A percentile compares a stretch with the other conserved stretches of the same genome.
phyloP scores from a whole-genome alignment of 2,329 filamentous ascomycete genomes.

The Pestalotiopsis sp. region DNA sequence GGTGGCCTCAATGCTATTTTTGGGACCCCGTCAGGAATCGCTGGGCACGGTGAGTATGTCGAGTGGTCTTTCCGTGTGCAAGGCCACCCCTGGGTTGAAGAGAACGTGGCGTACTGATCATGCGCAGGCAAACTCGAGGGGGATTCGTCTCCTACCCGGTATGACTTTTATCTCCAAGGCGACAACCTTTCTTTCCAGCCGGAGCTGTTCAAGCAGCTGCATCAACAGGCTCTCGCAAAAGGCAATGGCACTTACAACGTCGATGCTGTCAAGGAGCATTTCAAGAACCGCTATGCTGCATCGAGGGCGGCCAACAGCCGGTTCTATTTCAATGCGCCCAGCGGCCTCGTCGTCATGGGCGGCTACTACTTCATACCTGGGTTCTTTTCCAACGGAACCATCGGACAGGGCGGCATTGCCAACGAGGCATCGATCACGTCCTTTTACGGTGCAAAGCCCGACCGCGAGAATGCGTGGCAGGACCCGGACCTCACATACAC shows the following conservation, averaged over 20 bases:
- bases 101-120: background rate
- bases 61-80: background rate
- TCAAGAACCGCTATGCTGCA: conserved; percentile 19
- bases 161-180: conserved; percentile 21
- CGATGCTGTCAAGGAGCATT: conserved; percentile 19
- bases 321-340: conserved; percentile 22
- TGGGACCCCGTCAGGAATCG: conserved; percentile 18
- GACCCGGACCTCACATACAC: conserved; percentile 17
- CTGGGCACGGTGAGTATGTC: conserved; percentile 17
- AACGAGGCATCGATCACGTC: conserved; percentile 22
- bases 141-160: conserved; percentile 19
- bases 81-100: background rate
- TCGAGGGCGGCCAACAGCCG: conserved; percentile 18
- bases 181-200: conserved; percentile 26
- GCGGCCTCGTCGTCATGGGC: conserved; percentile 18
- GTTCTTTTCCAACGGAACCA: conserved; percentile 21
- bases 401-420: conserved; percentile 18
- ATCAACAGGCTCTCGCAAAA: conserved; percentile 19
- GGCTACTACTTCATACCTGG: conserved; percentile 20
- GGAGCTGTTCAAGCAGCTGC: conserved; percentile 20
- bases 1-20: conserved; percentile 18
- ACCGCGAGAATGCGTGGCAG: conserved; percentile 13
- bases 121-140: conserved; percentile 16
- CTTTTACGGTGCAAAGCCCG: conserved; percentile 21
- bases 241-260: conserved; percentile 20